These are phyloP conservation scores for Citrus australasica DNA, from an alignment of 345 rosid species.

Conservation along the genomic window DNA sequence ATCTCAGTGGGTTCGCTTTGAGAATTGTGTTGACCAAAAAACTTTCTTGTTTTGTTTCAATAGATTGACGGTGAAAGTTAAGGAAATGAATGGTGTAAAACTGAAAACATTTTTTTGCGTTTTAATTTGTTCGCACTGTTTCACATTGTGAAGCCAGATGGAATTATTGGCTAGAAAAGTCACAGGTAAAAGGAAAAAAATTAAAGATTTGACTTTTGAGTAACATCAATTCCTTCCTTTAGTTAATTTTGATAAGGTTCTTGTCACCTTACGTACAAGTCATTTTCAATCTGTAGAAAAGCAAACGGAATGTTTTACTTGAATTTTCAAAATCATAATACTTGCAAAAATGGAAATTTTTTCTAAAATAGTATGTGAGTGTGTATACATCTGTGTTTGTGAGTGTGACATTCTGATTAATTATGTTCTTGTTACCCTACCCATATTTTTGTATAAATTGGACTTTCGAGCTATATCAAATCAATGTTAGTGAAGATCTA, in stretches of 20 bases:
- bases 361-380: no score
- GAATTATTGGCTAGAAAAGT: background rate
- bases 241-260: background rate
- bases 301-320: background rate
- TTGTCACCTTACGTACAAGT: background rate
- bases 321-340: no score
- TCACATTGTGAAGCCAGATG: background rate
- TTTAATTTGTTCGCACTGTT: background rate
- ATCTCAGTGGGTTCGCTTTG: background rate
- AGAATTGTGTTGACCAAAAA: background rate
- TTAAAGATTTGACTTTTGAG: background rate
- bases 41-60: background rate
- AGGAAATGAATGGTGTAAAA: background rate
- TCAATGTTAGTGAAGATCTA: background rate
- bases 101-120: background rate
- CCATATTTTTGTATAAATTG: no score
- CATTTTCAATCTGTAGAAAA: background rate
- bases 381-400: no score
- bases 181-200: no score
- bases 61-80: background rate
- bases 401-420: no score
- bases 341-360: no score
- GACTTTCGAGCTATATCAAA: background rate
- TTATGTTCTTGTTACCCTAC: no score
- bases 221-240: background rate